phyloP scores from a whole-genome alignment of 1,139 yeast genomes.

The Scheffersomyces titani region DNA sequence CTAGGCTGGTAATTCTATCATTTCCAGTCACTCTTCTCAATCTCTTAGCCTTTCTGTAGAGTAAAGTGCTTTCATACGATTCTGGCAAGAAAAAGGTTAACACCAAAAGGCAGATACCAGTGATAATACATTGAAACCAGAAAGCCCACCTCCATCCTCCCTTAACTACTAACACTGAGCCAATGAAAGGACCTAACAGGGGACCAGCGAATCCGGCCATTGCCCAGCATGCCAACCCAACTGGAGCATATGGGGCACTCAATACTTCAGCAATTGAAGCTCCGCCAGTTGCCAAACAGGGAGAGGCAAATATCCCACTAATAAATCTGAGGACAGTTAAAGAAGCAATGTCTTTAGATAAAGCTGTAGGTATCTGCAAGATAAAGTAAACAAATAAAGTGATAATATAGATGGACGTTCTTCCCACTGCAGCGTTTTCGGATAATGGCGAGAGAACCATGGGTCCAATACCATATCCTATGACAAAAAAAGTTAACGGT shows the following conservation, averaged over 20 bases:
- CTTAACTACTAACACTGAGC: constrained; percentile 24
- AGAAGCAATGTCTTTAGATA: constrained; percentile 23
- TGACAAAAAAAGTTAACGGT: constrained; percentile 40
- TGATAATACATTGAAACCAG: constrained; percentile 42
- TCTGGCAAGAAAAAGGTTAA: constrained; percentile 49
- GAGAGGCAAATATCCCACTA: constrained; percentile 31
- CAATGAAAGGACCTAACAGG: constrained; percentile 35
- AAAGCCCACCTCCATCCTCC: constrained; percentile 47
- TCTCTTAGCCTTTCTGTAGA: constrained; percentile 48
- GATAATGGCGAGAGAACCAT: constrained; percentile 56
- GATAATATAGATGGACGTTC: constrained; percentile 36
- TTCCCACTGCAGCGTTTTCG: constrained; percentile 51
- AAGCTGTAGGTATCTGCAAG: constrained; percentile 32
- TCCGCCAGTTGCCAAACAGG: constrained; percentile 32
- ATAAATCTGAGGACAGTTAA: constrained; percentile 27
- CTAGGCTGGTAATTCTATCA: constrained; percentile 36
- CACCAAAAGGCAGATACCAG: constrained; percentile 33
- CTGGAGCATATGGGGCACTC: constrained; percentile 23
- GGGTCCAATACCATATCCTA: constrained; percentile 62
- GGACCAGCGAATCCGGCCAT: constrained; percentile 36
- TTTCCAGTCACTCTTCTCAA: constrained; percentile 48
- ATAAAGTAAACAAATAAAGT: constrained; percentile 24
- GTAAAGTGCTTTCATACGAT: constrained; percentile 46
- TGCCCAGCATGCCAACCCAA: constrained; percentile 32
- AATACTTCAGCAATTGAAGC: constrained; percentile 30